Percentiles rank a stretch among this genome's conserved stretches.
These are phyloP conservation scores for Pseudozyma sp. DNA, from an alignment of 1,284 basidiomycete species.

Conservation along the genomic window DNA sequence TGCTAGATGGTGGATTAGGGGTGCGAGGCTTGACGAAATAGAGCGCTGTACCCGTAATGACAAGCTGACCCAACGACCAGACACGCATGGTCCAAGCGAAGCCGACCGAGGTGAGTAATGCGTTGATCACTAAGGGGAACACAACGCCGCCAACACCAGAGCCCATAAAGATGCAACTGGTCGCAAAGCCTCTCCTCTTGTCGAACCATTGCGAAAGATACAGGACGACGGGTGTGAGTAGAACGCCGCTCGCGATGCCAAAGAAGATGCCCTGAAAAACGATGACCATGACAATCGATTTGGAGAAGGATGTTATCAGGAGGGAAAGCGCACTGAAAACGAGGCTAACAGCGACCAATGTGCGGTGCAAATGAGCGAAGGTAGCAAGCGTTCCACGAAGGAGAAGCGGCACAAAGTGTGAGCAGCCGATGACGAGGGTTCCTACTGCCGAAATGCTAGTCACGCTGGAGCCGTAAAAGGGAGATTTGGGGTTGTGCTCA, in stretches of 20 bases:
- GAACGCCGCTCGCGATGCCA: conserved; percentile 37
- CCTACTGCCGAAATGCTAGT: conserved; percentile 50
- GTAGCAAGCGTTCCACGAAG: conserved; percentile 30
- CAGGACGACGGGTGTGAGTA: conserved; percentile 50
- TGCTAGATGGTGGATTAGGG: background rate
- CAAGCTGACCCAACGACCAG: conserved; percentile 29
- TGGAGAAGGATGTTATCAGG: conserved; percentile 42
- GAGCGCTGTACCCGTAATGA: conserved; percentile 36
- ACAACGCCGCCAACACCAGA: conserved; percentile 49
- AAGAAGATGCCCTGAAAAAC: conserved; percentile 51
- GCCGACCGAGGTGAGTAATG: conserved; percentile 37
- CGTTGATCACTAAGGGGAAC: conserved; percentile 44
- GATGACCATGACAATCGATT: conserved; percentile 32
- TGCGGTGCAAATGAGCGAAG: conserved; percentile 34
- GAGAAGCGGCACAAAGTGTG: conserved; percentile 47
- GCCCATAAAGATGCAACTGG: conserved; percentile 49
- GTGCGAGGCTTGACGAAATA: conserved; percentile 31
- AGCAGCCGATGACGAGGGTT: conserved; percentile 48
- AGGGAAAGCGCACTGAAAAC: conserved; percentile 29
- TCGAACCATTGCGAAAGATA: conserved; percentile 58
- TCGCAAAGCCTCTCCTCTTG: conserved; percentile 44
- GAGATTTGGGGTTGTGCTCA: conserved; percentile 40
- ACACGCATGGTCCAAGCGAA: conserved; percentile 55
- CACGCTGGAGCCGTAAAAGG: conserved; percentile 39
- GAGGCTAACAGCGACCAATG: conserved; percentile 24